A percentile compares a stretch with the other conserved stretches of the same genome.
Evolutionary conservation across 169 alveolate genomes (phyloP).

Genomic region (Theileria sp.): DNA sequence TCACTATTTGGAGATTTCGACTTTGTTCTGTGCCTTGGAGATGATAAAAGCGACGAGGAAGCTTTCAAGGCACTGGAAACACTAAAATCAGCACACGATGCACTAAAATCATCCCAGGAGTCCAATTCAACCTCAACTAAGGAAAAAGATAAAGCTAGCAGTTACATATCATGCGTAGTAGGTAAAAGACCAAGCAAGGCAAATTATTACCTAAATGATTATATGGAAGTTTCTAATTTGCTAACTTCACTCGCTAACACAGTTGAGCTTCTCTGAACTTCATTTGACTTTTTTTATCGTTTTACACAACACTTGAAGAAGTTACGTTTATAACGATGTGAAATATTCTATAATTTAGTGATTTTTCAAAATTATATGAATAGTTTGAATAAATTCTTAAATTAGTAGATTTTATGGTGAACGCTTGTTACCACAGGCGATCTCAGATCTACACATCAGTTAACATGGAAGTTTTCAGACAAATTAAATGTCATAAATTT

Average conservation of each 20-base stretch:
- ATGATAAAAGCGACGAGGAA: conserved; percentile 57
- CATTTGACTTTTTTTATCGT: not conserved
- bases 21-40: conserved; percentile 58
- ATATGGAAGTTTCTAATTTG: conserved; percentile 52
- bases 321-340: not conserved
- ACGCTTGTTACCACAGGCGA: not conserved
- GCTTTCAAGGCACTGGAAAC: conserved; percentile 61
- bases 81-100: not conserved
- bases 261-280: not conserved
- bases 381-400: too few species aligned
- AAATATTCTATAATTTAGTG: not conserved
- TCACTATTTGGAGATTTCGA: conserved; percentile 53
- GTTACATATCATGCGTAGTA: conserved; percentile 53
- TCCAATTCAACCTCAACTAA: not conserved
- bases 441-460: not conserved
- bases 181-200: conserved; percentile 70
- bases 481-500: not conserved
- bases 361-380: not conserved
- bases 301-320: not conserved
- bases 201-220: conserved; percentile 47
- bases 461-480: not conserved
- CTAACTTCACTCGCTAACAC: conserved; percentile 23
- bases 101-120: not conserved
- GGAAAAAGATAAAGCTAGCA: not conserved
- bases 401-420: not conserved